Evolutionary conservation across 139 green algal species (phyloP).

Genomic region (Zygnema circumcarinatum): DNA sequence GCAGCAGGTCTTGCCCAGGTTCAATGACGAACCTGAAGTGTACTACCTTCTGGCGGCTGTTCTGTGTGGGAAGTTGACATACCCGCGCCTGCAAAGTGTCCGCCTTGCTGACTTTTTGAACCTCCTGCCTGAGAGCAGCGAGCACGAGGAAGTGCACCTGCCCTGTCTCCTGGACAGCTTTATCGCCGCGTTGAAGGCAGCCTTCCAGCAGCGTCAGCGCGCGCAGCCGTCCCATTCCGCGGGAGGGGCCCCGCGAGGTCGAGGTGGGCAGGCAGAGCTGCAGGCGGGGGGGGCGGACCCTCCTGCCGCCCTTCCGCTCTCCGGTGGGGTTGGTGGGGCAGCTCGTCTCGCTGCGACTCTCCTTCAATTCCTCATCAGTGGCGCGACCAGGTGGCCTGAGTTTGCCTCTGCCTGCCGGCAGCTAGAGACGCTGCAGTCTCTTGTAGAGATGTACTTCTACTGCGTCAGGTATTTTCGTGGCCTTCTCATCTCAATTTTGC

Average conservation of each 20-base stretch:
- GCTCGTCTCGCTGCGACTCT: not conserved
- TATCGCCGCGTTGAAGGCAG: constrained; percentile 43
- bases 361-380: constrained; percentile 43
- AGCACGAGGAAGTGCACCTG: constrained; percentile 31
- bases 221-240: not conserved
- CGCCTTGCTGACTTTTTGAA: constrained; percentile 39
- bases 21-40: constrained; percentile 44
- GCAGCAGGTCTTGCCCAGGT: constrained; percentile 36
- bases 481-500: not conserved
- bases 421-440: constrained; percentile 19
- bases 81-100: not conserved
- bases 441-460: constrained; percentile 42
- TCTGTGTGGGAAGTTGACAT: constrained; percentile 2
- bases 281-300: not conserved
- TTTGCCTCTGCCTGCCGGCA: constrained; percentile 13
- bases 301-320: not conserved
- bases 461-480: constrained; percentile 38
- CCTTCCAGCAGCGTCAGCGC: constrained; percentile 13
- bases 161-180: constrained; percentile 43
- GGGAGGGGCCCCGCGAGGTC: not conserved
- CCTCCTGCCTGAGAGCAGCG: constrained; percentile 17
- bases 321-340: not conserved
- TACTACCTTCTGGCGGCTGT: constrained; percentile 40
- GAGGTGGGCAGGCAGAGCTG: not conserved
- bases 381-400: not conserved